A percentile compares a stretch with the other conserved stretches of the same genome.
These are phyloP conservation scores for Paulownia fortunei DNA, from an alignment of 257 asterid genomes.

Conservation along the genomic window DNA sequence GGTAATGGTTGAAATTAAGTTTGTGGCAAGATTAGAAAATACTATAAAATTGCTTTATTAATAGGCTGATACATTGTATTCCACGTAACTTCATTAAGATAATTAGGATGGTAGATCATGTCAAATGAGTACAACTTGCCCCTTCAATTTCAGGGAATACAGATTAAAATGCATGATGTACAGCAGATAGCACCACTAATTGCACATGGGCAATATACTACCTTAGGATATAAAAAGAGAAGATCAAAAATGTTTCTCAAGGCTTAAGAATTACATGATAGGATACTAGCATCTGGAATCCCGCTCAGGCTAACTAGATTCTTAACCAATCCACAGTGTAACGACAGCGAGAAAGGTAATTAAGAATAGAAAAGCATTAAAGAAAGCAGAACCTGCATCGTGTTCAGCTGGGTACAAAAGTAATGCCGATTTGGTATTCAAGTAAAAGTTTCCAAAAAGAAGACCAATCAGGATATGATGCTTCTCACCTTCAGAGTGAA, in stretches of 20 bases:
- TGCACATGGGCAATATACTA: not conserved
- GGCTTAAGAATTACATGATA: not conserved
- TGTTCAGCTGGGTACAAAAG: not conserved
- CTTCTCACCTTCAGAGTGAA: constrained; percentile 54
- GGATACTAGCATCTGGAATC: not conserved
- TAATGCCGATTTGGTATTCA: not conserved
- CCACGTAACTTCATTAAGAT: not conserved
- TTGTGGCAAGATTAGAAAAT: not conserved
- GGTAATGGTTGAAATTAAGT: not conserved
- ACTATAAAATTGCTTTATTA: not conserved
- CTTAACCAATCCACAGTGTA: not conserved
- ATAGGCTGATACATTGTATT: not conserved
- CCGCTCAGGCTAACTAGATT: not conserved
- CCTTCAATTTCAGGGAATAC: not conserved
- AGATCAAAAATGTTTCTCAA: not conserved
- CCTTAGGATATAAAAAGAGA: too few species aligned
- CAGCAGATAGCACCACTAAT: not conserved
- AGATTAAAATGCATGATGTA: not conserved
- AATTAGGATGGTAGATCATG: not conserved
- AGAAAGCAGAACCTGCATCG: not conserved
- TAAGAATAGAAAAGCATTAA: not conserved
- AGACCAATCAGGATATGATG: constrained; percentile 18
- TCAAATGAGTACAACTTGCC: not conserved
- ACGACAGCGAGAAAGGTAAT: not conserved
- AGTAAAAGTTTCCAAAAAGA: not conserved